A percentile compares a stretch with the other conserved stretches of the same genome.
Evolutionary conservation across 345 rosid genomes (phyloP).

Genomic region (Brassica cretica): DNA sequence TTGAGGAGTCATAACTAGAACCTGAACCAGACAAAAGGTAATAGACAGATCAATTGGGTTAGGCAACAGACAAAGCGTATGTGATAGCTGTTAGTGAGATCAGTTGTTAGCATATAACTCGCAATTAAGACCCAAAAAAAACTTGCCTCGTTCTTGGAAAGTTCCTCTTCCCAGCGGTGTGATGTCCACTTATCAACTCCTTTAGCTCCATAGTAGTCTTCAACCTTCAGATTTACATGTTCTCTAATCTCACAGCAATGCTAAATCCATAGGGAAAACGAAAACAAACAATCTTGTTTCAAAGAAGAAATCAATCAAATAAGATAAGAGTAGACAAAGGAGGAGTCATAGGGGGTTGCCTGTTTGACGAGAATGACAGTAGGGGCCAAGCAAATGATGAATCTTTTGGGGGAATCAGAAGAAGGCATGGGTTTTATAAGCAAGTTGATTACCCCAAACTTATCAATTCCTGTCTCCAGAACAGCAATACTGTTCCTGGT

Average conservation of each 20-base stretch:
- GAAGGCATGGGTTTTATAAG: constrained; percentile 51
- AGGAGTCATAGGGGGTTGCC: constrained; percentile 38
- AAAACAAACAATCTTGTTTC: neutral
- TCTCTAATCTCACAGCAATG: constrained; percentile 62
- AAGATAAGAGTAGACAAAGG: neutral
- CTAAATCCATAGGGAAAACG: constrained; percentile 43
- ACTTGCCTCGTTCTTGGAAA: constrained; percentile 63
- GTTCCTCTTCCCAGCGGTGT: constrained; percentile 67
- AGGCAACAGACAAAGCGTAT: constrained; percentile 11
- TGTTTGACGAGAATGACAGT: constrained; percentile 77
- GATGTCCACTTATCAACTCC: constrained; percentile 72
- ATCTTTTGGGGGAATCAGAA: constrained; percentile 44
- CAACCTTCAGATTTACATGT: constrained; percentile 53
- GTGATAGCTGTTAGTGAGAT: neutral
- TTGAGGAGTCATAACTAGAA: constrained; percentile 93
- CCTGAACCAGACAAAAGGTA: constrained; percentile 44
- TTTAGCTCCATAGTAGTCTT: constrained; percentile 72
- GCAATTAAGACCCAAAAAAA: neutral
- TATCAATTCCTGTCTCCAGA: constrained; percentile 67
- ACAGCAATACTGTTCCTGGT: constrained; percentile 76
- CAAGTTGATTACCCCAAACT: constrained; percentile 67
- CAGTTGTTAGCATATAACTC: constrained; percentile 1
- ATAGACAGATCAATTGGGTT: neutral
- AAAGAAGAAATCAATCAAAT: neutral
- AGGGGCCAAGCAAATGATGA: constrained; percentile 75